Evolutionary conservation across 2,329 filamentous ascomycete species (phyloP), one percentile per base, ranked within the genome.

Genomic region (Exophiala viscosa): DNA sequence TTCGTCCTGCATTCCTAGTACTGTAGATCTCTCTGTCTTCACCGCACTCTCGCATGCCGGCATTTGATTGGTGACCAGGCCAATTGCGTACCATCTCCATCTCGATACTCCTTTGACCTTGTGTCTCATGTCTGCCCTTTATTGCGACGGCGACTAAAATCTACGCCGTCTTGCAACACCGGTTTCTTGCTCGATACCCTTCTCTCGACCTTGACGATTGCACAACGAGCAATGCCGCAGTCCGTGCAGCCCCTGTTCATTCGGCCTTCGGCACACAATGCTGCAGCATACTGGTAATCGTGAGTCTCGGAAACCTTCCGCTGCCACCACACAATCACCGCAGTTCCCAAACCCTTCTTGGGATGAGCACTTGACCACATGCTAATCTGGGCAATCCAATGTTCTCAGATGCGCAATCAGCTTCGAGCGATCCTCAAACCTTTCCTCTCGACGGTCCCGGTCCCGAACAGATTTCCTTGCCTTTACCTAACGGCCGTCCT

Each of bases 231-330:
- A 50, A 55, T 55, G 58, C 55, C 54, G 57, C 45, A 41, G 54
- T 34, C 46, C 41, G 50, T 54, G 32, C 48, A 36, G 20, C 45
- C 32, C 36, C 33, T 47, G 33, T 55, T 38, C 18, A n/a, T 35
- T 45, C 45, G 50, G 56, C 54, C 55, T 53, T 47, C 57, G 55
- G 59, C 55, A 52, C 57, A 62, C 48, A 52, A 62, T 62, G 59
- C 48, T 57, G 46, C 59, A 28, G 23, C 23, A 28, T 28, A 28
- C 23, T 28, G 23, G 55, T 57, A 62, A 58, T 50, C 52, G 57
- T 62, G 34, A 57, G 59, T 57, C 14, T 33, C 56, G 56, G 49
- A 59, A 60, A 36, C 33, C 50, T 54, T 58, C 52, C 52, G 56
- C 52, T 42, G 34, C 23, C 33, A 14, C 39, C 45, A 41, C 32